Evolutionary conservation across 306 rosid species (phyloP), one percentile per base, ranked within the genome.

Genomic region (Corylus avellana): DNA sequence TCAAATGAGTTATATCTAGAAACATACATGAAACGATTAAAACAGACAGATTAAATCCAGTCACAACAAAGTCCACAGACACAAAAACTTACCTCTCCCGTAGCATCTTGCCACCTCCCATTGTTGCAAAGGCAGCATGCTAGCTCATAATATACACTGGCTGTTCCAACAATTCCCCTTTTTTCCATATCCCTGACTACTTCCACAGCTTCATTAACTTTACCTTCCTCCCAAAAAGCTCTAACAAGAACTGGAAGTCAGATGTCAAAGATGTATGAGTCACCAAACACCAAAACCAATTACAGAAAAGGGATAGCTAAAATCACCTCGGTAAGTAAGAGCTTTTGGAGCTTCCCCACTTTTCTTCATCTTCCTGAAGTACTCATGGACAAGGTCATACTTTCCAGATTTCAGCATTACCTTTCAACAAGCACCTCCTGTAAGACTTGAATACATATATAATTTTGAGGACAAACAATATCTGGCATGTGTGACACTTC

Each of bases 101-200:
- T 78, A 78, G 97, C 98, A 81, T 94, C 91, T 81, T 85, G 90
- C 97, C 98, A 94, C 79, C 95, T 92, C 76, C 97, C 97, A 57
- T 67, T 66, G 88, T 89, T 84, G 85, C 97, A 92, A 75, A 94
- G 95, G 89, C 97, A 94, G 85, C 97, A 88, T 72, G 97, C 97
- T 49, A 94, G 82, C 84, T 91, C 97, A 72, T 92, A 94, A 87
- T 92, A 94, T 8, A 94, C 85, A 78, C 91, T 84, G 70, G 88
- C 87, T 66, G 86, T 84, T 82, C 97, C 97, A 79, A 86, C 90
- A 69, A 92, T 82, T 69, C 98, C 97, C 76, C 90, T 90, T 84
- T 81, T 87, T 88, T 94, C 97, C 97, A 94, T 92, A 51, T 87
- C 90, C 82, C 95, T 88, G 80, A 94, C 91, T 61, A 84, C 92